Base-by-base conservation (phyloP, 352 stramenopile species). In the Phytophthora chlamydospora region DNA sequence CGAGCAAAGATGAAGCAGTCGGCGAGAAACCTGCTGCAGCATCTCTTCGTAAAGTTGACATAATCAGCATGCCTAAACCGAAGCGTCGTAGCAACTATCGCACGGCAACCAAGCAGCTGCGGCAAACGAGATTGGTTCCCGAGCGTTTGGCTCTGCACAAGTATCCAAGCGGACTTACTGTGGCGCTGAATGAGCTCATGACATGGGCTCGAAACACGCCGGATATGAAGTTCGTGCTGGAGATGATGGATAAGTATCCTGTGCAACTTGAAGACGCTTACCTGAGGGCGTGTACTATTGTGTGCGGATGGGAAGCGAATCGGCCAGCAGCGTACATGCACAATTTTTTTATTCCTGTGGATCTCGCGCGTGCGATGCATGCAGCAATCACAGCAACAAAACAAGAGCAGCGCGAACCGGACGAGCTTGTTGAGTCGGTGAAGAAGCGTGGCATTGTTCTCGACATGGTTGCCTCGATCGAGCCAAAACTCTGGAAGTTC, bases 401-500 rank as follows among this genome's bases (percentile, higher is more conserved):
- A 10, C 21, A 43, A 27, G 4, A 43, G 12, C 38, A 27, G 38
- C 4, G 10, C 38, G 6, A 12, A 4, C 38, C 38, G n/a, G 4
- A 4, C 2, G 38, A 27, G n/a, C 9, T 43, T 27, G 38, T 14
- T n/a, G 38, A 43, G 3, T 29, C 4, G 38, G 13, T 19, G 24
- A 57, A 49, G 27, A 36, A 38, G 24, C 49, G 48, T 32, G 49
- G 38, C 4, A 3, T 58, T 6, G 39, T 48, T 8, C 36, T 32
- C 6, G 49, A 58, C 16, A 6, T 58, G 0, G 39, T 48, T 7
- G n/a, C 21, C n/a, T 10, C 24, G 12, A 29, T 58, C 3, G 49
- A 58, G 1, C 38, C 38, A 45, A 47, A 41, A 32, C 38, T 57
- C 0, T 45, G 36, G 49, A 46, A 35, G 24, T 57, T 47, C 13